Base-by-base conservation (phyloP, 768 basidiomycete species). In the Leccinum truebloodii region DNA sequence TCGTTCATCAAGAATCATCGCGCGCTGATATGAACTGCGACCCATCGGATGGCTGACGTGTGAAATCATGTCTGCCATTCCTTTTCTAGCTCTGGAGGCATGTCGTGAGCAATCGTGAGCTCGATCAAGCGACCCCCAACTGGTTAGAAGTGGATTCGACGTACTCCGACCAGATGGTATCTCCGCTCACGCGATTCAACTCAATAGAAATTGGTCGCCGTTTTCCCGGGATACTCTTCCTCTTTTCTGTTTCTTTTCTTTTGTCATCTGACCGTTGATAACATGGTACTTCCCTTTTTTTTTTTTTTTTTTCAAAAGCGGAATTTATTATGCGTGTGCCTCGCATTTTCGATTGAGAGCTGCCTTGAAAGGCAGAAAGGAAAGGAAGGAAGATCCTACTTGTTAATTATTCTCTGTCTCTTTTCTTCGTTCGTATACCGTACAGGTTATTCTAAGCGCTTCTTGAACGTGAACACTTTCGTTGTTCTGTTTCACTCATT, bases 21-120 rank as follows among this genome's bases (percentile, higher is more conserved):
- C 53, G 49, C 24, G 28, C 57, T 5, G 41, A 57, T 26, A n/a
- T 55, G 53, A 59, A 16, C 12, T n/a, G 30, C 53, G 49, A 37
- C 48, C 32, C 32, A 32, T 48, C 57, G 55, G 28, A 54, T 54
- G 65, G 59, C 46, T 59, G 52, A 50, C 49, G 49, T 50, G 57
- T 58, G n/a, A 46, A 51, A 54, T 53, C 68, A 28, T 26, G 13
- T 58, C 59, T 52, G 52, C 46, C 65, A 39, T 60, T 58, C 57
- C 35, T 24, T 48, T 51, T 54, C 37, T 48, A 39, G 50, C 50
- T 28, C 35, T 32, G 26, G 57, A 37, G 41, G 24, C 46, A 54
- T 34, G 54, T 55, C 37, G 35, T 51, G 54, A 58, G 56, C 34
- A n/a, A 52, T 37, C 20, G 44, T 50, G 35, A 37, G n/a, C 22